Evolutionary conservation across 257 asterid genomes (phyloP).

Genomic region (Leonotis leonurus): DNA sequence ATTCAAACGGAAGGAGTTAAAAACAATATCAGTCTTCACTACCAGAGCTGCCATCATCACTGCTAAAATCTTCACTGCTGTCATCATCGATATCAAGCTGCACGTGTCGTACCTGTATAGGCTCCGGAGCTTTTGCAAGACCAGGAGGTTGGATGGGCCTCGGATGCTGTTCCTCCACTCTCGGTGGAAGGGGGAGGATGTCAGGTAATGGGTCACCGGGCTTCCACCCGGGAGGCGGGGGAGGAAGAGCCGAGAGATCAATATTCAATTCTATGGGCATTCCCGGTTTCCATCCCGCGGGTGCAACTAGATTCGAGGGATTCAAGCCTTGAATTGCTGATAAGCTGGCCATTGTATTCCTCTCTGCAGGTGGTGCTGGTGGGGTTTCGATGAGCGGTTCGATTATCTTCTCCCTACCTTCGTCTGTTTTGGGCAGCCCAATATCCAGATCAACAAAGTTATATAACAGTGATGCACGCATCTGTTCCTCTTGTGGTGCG

Average conservation of each 20-base stretch:
- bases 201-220: conserved; percentile 92
- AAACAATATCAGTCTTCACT: conserved; percentile 55
- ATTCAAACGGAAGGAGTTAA: not conserved
- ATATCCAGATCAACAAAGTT: conserved; percentile 61
- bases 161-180: conserved; percentile 50
- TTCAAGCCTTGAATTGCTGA: conserved; percentile 42
- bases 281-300: conserved; percentile 91
- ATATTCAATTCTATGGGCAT: conserved; percentile 87
- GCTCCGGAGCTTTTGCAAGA: conserved; percentile 47
- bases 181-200: conserved; percentile 45
- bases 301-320: conserved; percentile 63
- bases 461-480: conserved; percentile 85
- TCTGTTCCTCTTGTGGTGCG: conserved; percentile 95
- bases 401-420: conserved; percentile 44
- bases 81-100: conserved; percentile 87
- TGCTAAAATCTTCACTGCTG: conserved; percentile 58
- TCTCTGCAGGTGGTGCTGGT: conserved; percentile 23
- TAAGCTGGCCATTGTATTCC: conserved; percentile 29
- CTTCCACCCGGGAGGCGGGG: conserved; percentile 95
- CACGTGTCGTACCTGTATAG: conserved; percentile 85
- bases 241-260: conserved; percentile 68
- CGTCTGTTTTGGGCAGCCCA: conserved; percentile 66
- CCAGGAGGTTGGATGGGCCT: conserved; percentile 44
- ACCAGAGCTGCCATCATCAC: conserved; percentile 64
- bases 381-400: conserved; percentile 55